Evolutionary conservation across 352 stramenopile species (phyloP).

Genomic region (Phytophthora pistaciae): DNA sequence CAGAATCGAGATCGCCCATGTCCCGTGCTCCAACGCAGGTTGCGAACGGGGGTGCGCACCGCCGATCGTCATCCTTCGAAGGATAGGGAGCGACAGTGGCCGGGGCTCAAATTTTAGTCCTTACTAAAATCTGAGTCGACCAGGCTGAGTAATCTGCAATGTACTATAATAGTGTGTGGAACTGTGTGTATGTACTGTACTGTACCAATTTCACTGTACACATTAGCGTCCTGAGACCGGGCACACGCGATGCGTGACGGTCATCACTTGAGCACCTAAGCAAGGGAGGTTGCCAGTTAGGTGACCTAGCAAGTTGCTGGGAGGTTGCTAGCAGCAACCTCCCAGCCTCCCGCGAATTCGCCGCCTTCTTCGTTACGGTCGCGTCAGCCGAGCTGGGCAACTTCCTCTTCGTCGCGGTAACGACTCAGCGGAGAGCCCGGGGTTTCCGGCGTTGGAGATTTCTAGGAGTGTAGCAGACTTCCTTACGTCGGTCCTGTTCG

Average conservation of each 20-base stretch:
- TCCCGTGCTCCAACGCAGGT: neutral
- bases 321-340: slow-evolving; percentile 13
- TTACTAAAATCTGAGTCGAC: no score
- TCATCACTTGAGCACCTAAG: no score
- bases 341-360: slow-evolving; percentile 46
- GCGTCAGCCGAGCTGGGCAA: slow-evolving; percentile 43
- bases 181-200: no score
- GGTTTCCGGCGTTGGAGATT: slow-evolving; percentile 25
- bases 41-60: neutral
- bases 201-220: no score
- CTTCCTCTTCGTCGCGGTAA: slow-evolving; percentile 33
- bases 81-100: neutral
- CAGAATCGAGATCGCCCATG: neutral
- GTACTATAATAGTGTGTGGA: no score
- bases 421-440: neutral
- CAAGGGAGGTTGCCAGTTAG: no score
- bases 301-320: no score
- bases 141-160: no score
- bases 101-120: neutral
- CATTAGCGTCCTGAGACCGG: no score
- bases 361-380: slow-evolving; percentile 61
- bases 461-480: slow-evolving; percentile 18
- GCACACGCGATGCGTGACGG: no score
- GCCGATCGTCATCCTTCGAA: neutral
- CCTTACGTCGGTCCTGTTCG: slow-evolving; percentile 29